Evolutionary conservation across 2,329 filamentous ascomycete genomes (phyloP).

Genomic region (Arthrobotrys iridis): DNA sequence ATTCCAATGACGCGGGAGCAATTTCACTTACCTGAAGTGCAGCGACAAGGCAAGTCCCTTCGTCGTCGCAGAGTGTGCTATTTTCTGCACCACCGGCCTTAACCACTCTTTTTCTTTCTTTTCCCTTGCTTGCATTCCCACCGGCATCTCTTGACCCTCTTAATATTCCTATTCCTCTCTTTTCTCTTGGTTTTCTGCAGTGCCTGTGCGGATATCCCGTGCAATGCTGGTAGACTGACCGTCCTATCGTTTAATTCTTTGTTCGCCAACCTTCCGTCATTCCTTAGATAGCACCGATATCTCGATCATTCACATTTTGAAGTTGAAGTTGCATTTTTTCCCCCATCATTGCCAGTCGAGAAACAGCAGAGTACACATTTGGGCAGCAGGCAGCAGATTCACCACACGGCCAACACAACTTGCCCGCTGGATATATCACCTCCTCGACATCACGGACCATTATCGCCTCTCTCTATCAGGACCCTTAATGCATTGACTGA

Average conservation of each 20-base stretch:
- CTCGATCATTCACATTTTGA: conserved; percentile 17
- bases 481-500: conserved; percentile 14
- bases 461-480: conserved; percentile 19
- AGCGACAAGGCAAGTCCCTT: conserved; percentile 40
- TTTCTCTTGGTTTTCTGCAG: conserved; percentile 15
- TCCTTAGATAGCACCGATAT: conserved; percentile 33
- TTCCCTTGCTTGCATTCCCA: conserved; percentile 50
- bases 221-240: conserved; percentile 30
- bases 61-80: conserved; percentile 52
- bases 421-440: conserved; percentile 13
- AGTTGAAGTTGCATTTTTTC: background rate
- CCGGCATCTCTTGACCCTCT: conserved; percentile 22
- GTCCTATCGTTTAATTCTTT: conserved; percentile 25
- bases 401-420: conserved; percentile 29
- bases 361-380: background rate
- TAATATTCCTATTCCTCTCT: conserved; percentile 30
- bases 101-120: conserved; percentile 35
- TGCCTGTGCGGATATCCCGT: conserved; percentile 34
- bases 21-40: conserved; percentile 48
- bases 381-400: conserved; percentile 7
- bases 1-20: conserved; percentile 49
- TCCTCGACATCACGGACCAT: conserved; percentile 42
- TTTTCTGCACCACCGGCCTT: conserved; percentile 22
- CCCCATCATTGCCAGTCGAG: background rate
- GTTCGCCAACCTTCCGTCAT: conserved; percentile 42